Percentiles rank a stretch among this genome's conserved stretches.
phyloP scores from a whole-genome alignment of 441 rosid genomes.

The Isatis lusitanica region DNA sequence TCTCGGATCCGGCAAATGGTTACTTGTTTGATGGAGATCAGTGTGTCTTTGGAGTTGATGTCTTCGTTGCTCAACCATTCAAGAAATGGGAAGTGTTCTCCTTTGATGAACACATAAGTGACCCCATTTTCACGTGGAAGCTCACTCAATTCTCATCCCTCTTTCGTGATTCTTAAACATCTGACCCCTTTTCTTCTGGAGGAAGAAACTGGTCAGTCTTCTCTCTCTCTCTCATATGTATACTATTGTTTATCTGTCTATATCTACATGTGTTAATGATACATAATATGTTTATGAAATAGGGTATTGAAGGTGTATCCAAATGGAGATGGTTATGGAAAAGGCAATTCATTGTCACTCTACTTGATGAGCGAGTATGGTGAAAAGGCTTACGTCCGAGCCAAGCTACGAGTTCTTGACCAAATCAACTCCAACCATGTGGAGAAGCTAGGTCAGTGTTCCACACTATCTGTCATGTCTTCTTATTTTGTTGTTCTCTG shows the following conservation, averaged over 20 bases:
- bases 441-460: background rate
- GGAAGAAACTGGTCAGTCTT: constrained; percentile 23
- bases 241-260: too few species aligned
- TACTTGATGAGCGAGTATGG: constrained; percentile 19
- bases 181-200: constrained; percentile 1
- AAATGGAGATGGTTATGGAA: constrained; percentile 13
- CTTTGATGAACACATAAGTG: background rate
- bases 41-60: constrained; percentile 20
- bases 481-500: background rate
- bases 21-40: background rate
- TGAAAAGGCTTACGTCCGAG: constrained; percentile 12
- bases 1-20: background rate
- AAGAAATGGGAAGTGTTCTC: background rate
- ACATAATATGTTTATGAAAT: background rate
- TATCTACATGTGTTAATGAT: too few species aligned
- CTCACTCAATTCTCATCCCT: constrained; percentile 2
- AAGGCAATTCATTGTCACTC: constrained; percentile 14
- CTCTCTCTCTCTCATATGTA: background rate
- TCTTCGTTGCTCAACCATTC: constrained; percentile 21
- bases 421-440: background rate
- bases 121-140: background rate
- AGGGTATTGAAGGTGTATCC: constrained; percentile 27
- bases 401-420: constrained; percentile 17
- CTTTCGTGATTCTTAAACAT: background rate
- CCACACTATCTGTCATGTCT: background rate